A percentile compares a stretch with the other conserved stretches of the same genome.
Conservation (phyloP, 2,329 filamentous ascomycete genomes). For the Cytospora piceae region DNA sequence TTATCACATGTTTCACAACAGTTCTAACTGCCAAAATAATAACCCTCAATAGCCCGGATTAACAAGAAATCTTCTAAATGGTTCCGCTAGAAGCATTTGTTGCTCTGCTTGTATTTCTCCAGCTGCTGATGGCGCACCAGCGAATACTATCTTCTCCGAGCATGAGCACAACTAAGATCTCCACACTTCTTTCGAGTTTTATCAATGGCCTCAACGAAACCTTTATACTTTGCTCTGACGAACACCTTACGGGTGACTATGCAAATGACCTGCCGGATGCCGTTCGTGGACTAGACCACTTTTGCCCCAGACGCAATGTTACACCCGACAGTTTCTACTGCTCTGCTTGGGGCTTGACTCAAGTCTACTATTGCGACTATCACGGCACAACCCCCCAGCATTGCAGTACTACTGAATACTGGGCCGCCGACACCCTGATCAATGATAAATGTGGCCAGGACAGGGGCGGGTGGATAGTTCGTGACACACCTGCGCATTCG, state of each 20-base stretch:
- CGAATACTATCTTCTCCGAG: too few species aligned
- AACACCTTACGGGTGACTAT: neutral
- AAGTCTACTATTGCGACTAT: constrained; percentile 12
- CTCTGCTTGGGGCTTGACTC: neutral
- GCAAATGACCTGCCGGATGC: neutral
- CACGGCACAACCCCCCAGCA: neutral
- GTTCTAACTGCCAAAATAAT: too few species aligned
- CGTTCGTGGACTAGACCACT: neutral
- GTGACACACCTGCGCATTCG: neutral
- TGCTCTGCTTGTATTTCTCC: too few species aligned
- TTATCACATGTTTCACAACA: too few species aligned
- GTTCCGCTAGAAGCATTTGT: too few species aligned
- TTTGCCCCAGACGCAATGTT: neutral
- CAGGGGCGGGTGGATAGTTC: neutral
- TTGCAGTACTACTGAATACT: neutral
- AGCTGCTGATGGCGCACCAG: too few species aligned
- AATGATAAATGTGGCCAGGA: constrained; percentile 3
- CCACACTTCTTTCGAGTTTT: too few species aligned
- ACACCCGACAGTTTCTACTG: neutral
- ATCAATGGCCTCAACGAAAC: neutral
- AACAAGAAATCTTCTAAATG: too few species aligned
- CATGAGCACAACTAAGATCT: too few species aligned
- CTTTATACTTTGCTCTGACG: constrained; percentile 6
- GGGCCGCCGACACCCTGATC: neutral
- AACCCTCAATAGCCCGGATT: too few species aligned